Evolutionary conservation across 2,329 filamentous ascomycete species (phyloP), one percentile per base, ranked within the genome.

Genomic region (Diaporthe sp.): DNA sequence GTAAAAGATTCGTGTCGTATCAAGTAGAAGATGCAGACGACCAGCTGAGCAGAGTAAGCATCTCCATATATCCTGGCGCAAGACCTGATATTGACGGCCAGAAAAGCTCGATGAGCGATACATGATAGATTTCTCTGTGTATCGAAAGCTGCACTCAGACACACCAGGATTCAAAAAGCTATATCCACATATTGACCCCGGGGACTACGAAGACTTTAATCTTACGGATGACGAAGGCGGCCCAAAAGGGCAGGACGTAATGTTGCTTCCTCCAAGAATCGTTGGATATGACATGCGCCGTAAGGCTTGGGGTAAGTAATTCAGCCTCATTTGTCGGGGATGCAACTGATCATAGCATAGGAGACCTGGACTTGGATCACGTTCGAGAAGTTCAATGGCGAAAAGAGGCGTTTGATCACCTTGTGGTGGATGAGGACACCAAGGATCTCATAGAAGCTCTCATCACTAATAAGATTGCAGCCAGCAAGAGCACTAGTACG

Each of bases 381-480:
- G 35, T 79, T 0, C 17, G 50, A 25, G 74, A 77, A 22, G 74
- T 79, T 6, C 58, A 74, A 25, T 79, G 77, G 76, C 76, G 78
- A 70, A 74, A 75, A 1, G 52, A 68, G 15, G 78, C 77, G 52
- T 79, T 79, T 38, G 75, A 77, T 28, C 73, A 74, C 9, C 74
- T 79, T 7, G 77, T 79, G 4, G 73, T 78, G 7, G 77, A 78
- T 28, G 69, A 75, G 19, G 55, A 74, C 22, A 69, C 77, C 50
- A 82, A 80, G 64, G 79, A 79, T 19, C 78, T 82, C 4, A 77
- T 82, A 25, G 67, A 75, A 50, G 79, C 81, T 5, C 75, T 83
- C 3, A 80, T 81, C 19, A 77, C 76, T n/a, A 77, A 78, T 42
- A 75, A 79, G 71, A 15, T 75, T 35, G 60, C 70, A 72, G 71